phyloP scores from a whole-genome alignment of 164 flowering plant genomes.

The Umbilicus rupestris region DNA sequence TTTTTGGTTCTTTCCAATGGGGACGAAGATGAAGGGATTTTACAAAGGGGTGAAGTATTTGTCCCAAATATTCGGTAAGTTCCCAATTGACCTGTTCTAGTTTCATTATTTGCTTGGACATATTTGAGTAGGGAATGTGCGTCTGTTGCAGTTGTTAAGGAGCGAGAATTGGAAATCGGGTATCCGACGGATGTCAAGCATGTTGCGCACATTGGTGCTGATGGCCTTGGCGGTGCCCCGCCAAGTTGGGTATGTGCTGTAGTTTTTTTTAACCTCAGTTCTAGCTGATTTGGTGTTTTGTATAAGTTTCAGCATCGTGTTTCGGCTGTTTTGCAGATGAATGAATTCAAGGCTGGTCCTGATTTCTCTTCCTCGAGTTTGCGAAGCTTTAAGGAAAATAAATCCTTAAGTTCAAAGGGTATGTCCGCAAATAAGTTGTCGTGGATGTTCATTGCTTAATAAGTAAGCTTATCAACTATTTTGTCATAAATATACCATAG shows the following conservation, averaged over 20 bases:
- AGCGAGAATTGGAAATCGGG: slow-evolving; percentile 73
- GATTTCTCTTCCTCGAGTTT: slow-evolving; percentile 34
- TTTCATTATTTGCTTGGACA: background rate
- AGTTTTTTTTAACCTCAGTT: too few relatives aligned
- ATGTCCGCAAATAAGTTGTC: background rate
- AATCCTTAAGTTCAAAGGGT: background rate
- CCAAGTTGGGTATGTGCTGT: slow-evolving; percentile 48
- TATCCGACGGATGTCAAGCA: slow-evolving; percentile 83
- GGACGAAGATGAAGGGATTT: slow-evolving; percentile 71
- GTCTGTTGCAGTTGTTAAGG: slow-evolving; percentile 46
- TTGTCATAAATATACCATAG: too few relatives aligned
- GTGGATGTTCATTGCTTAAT: background rate
- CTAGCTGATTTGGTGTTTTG: background rate
- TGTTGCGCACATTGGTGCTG: slow-evolving; percentile 79
- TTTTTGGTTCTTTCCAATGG: slow-evolving; percentile 22
- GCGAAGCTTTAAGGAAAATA: slow-evolving; percentile 17
- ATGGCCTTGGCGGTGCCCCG: slow-evolving; percentile 38
- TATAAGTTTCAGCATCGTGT: background rate
- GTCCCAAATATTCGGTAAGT: slow-evolving; percentile 65
- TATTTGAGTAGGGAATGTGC: background rate
- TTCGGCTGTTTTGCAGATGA: slow-evolving; percentile 33
- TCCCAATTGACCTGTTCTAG: background rate
- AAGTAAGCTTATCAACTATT: too few relatives aligned
- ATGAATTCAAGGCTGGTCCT: slow-evolving; percentile 39
- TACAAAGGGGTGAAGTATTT: slow-evolving; percentile 64